Conservation (phyloP, 805 yeast genomes). For the Debaryomyces prosopidis region DNA sequence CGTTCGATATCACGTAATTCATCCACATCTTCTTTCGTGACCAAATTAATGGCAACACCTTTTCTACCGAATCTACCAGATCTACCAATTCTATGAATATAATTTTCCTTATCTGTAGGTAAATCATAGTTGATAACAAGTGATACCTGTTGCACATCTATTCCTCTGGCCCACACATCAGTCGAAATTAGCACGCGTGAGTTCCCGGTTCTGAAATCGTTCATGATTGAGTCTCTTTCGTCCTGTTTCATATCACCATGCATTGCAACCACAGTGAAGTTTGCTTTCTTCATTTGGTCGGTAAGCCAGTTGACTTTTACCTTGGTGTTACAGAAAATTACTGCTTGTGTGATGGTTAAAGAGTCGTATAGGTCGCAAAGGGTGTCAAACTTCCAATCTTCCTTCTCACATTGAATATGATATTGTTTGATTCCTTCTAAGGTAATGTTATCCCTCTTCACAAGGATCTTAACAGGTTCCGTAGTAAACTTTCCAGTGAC, state of each 20-base stretch:
- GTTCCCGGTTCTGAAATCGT: slow-evolving; percentile 90
- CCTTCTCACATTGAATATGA: slow-evolving; percentile 87
- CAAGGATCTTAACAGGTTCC: slow-evolving; percentile 91
- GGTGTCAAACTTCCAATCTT: slow-evolving; percentile 92
- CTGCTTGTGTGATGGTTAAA: slow-evolving; percentile 94
- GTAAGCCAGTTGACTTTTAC: slow-evolving; percentile 91
- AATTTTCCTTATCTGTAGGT: slow-evolving; percentile 91
- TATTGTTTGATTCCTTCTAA: slow-evolving; percentile 94
- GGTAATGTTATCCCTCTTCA: slow-evolving; percentile 90
- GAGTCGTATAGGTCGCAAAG: slow-evolving; percentile 94
- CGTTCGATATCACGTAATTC: slow-evolving; percentile 73
- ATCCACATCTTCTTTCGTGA: slow-evolving; percentile 75
- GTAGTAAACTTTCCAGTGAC: slow-evolving; percentile 90
- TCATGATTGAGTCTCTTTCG: slow-evolving; percentile 93
- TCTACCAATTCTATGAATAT: slow-evolving; percentile 96
- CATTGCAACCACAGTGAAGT: slow-evolving; percentile 93
- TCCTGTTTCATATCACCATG: slow-evolving; percentile 97
- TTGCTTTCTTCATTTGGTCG: slow-evolving; percentile 71
- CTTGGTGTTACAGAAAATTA: slow-evolving; percentile 96
- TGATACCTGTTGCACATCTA: slow-evolving; percentile 97
- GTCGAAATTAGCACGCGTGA: slow-evolving; percentile 94
- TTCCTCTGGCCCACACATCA: slow-evolving; percentile 97
- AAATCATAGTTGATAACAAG: slow-evolving; percentile 93
- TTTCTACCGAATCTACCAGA: slow-evolving; percentile 98
- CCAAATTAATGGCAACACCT: slow-evolving; percentile 95